Percentiles rank a stretch among this genome's conserved stretches.
Conservation (phyloP, 768 basidiomycete genomes). For the Panaeolus papilionaceus region DNA sequence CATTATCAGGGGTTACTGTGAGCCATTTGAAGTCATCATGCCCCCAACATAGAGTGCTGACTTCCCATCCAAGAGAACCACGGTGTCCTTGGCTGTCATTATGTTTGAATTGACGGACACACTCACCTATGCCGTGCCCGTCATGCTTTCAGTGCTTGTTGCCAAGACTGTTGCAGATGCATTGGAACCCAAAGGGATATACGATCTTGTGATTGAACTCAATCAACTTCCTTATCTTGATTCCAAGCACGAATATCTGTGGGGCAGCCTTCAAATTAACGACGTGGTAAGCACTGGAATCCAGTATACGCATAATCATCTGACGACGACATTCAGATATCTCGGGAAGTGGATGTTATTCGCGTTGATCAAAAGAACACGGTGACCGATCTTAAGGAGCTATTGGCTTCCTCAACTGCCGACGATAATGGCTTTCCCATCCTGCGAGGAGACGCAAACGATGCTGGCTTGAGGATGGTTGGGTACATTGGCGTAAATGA, state of each 20-base stretch:
- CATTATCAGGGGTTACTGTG: slow-evolving; percentile 95
- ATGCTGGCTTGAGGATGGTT: slow-evolving; percentile 67
- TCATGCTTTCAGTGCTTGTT: slow-evolving; percentile 88
- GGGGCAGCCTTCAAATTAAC: slow-evolving; percentile 76
- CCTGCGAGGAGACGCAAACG: slow-evolving; percentile 55
- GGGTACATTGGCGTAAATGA: slow-evolving; percentile 95
- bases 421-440: slow-evolving; percentile 91
- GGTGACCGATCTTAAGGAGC: slow-evolving; percentile 73
- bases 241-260: slow-evolving; percentile 87
- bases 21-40: slow-evolving; percentile 30
- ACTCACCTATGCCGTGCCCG: slow-evolving; percentile 88
- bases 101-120: slow-evolving; percentile 95
- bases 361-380: slow-evolving; percentile 77
- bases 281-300: slow-evolving; percentile 68
- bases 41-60: slow-evolving; percentile 6
- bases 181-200: slow-evolving; percentile 93
- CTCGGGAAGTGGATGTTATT: slow-evolving; percentile 72
- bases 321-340: slow-evolving; percentile 51
- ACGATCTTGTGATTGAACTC: slow-evolving; percentile 95
- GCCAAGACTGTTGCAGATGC: slow-evolving; percentile 92
- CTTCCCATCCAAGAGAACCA: slow-evolving; percentile 63
- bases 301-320: slow-evolving; percentile 12
- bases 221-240: slow-evolving; percentile 93
- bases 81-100: slow-evolving; percentile 94
- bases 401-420: slow-evolving; percentile 64